Conservation (phyloP, 345 rosid species). For the Rhizophora apiculata region DNA sequence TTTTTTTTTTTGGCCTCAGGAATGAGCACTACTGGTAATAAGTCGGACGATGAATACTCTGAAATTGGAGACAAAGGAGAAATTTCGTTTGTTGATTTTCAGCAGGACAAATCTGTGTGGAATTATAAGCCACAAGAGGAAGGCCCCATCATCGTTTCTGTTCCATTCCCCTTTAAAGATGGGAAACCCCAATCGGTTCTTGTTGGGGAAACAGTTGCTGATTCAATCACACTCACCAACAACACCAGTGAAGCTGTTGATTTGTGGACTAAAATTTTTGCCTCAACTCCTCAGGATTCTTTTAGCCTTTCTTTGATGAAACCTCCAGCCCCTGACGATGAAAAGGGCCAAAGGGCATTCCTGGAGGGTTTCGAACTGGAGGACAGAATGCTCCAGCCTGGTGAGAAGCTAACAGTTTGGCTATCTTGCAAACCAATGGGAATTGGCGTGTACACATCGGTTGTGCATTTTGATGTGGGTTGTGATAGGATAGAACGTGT, state of each 20-base stretch:
- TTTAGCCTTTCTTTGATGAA: slow-evolving; percentile 66
- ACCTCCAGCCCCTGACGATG: slow-evolving; percentile 43
- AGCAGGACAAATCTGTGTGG: slow-evolving; percentile 49
- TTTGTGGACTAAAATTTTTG: slow-evolving; percentile 24
- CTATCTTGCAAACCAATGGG: slow-evolving; percentile 66
- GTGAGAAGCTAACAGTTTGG: slow-evolving; percentile 61
- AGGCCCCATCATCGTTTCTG: slow-evolving; percentile 59
- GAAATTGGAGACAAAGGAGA: slow-evolving; percentile 77
- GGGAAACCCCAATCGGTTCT: slow-evolving; percentile 61
- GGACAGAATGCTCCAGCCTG: slow-evolving; percentile 77
- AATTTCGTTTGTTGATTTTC: slow-evolving; percentile 65
- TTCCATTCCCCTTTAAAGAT: slow-evolving; percentile 57
- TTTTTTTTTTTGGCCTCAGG: background rate
- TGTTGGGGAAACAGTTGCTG: slow-evolving; percentile 58
- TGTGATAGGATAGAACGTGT: slow-evolving; percentile 56
- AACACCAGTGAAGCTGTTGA: slow-evolving; percentile 25
- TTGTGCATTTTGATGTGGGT: slow-evolving; percentile 55
- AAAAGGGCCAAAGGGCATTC: slow-evolving; percentile 34
- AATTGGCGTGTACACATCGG: slow-evolving; percentile 67
- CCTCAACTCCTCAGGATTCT: slow-evolving; percentile 24
- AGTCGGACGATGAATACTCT: slow-evolving; percentile 61
- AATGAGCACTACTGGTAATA: slow-evolving; percentile 47
- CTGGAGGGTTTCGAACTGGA: slow-evolving; percentile 48
- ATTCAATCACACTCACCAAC: slow-evolving; percentile 29
- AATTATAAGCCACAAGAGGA: slow-evolving; percentile 45